A percentile compares a stretch with the other conserved stretches of the same genome.
These are phyloP conservation scores for Polyporus arcularius DNA, from an alignment of 768 basidiomycete genomes.

Conservation along the genomic window DNA sequence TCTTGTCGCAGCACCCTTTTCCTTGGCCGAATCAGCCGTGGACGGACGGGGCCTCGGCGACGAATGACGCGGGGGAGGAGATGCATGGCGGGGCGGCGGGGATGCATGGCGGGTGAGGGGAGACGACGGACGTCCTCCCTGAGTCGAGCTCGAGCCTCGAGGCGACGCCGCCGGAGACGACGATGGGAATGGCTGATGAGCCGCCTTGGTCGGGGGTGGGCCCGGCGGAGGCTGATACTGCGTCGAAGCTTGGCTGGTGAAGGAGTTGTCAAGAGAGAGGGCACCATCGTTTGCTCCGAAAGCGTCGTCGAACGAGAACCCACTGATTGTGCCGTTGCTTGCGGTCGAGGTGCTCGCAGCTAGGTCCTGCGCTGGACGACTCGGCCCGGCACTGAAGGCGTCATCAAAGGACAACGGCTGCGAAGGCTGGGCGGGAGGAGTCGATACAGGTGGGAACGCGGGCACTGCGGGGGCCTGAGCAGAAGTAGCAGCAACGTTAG, in stretches of 20 bases:
- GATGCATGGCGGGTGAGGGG: conserved; percentile 39
- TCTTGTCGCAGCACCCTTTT: conserved; percentile 52
- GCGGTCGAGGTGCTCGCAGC: conserved; percentile 10
- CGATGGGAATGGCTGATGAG: conserved; percentile 36
- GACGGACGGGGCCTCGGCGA: conserved; percentile 63
- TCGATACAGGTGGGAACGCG: conserved; percentile 3
- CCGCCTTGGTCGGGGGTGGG: conserved; percentile 22
- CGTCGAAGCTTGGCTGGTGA: conserved; percentile 33
- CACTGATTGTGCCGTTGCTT: conserved; percentile 12
- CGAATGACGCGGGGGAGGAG: conserved; percentile 54
- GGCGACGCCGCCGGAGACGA: conserved; percentile 45
- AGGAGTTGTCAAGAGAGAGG: conserved; percentile 42
- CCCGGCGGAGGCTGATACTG: conserved; percentile 33
- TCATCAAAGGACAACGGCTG: conserved; percentile 46
- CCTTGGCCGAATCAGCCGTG: conserved; percentile 57
- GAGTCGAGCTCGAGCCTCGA: conserved; percentile 30
- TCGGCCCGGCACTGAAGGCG: conserved; percentile 39
- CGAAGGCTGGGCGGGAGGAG: conserved; percentile 1
- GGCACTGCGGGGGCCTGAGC: conserved; percentile 14
- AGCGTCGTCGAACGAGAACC: conserved; percentile 55
- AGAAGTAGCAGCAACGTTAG: conserved; percentile 10
- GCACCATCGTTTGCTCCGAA: conserved; percentile 51
- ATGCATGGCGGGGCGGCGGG: conserved; percentile 47
- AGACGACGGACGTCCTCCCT: conserved; percentile 21
- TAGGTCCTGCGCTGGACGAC: conserved; percentile 2